Percentiles rank a stretch among this genome's conserved stretches.
Conservation (phyloP, 140 eudicot species). For the Ambrosia hybrid region DNA sequence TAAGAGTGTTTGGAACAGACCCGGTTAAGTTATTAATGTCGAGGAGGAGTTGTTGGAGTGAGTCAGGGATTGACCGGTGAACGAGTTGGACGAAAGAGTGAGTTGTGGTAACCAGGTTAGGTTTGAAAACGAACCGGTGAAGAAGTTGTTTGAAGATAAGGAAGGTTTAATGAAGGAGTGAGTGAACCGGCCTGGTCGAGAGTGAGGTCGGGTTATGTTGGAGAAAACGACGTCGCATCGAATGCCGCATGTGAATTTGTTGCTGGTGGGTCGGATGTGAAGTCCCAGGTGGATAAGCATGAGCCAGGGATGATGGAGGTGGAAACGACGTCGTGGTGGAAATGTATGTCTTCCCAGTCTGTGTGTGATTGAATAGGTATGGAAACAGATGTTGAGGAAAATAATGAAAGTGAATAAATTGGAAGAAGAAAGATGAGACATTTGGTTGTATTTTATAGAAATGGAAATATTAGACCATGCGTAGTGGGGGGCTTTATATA, state of each 20-base stretch:
- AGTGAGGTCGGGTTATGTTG: conserved; percentile 48
- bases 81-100: conserved; percentile 55
- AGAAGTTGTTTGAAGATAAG: conserved; percentile 68
- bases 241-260: conserved; percentile 76
- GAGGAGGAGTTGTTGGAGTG: conserved; percentile 60
- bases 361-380: conserved; percentile 44
- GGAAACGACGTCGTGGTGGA: conserved; percentile 44
- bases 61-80: conserved; percentile 64
- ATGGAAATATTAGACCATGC: background rate
- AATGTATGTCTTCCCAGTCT: conserved; percentile 62
- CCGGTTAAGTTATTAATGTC: conserved; percentile 62
- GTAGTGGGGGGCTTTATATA: no score
- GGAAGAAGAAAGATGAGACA: conserved; percentile 16
- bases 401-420: conserved; percentile 1
- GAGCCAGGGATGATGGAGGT: conserved; percentile 62
- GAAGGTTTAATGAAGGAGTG: conserved; percentile 47
- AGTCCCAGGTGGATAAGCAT: conserved; percentile 85
- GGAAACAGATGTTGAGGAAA: conserved; percentile 16
- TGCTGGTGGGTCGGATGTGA: conserved; percentile 66
- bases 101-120: conserved; percentile 59
- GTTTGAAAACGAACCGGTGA: conserved; percentile 60
- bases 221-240: conserved; percentile 53
- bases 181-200: conserved; percentile 82
- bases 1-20: conserved; percentile 43
- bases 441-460: background rate